Evolutionary conservation across 2,329 filamentous ascomycete genomes (phyloP).

Genomic region (Diaporthe velutina): DNA sequence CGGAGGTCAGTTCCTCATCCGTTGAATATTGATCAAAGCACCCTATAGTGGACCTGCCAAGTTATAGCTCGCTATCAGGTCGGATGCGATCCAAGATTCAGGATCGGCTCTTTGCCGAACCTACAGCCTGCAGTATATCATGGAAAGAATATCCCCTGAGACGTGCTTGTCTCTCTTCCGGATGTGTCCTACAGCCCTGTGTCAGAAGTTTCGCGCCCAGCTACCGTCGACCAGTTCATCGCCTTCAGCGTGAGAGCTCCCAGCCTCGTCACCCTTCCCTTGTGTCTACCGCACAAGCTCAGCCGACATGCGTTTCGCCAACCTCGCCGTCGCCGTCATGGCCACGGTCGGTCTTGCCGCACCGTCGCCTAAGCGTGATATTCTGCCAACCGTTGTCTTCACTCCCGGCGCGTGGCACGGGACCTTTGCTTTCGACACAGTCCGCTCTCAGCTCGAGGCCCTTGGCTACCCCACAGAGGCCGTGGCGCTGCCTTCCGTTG

Average conservation of each 20-base stretch:
- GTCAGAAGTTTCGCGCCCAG: not conserved
- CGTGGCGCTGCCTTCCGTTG: conserved; percentile 50
- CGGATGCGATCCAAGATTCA: conserved; percentile 2
- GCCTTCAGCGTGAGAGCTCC: not conserved
- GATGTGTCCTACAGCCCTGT: not conserved
- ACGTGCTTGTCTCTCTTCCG: not conserved
- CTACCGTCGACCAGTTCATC: not conserved
- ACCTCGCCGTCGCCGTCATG: conserved; percentile 20
- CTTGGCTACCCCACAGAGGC: conserved; percentile 50
- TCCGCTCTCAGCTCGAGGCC: conserved; percentile 47
- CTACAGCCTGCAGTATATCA: conserved; percentile 1
- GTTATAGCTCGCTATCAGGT: conserved; percentile 13
- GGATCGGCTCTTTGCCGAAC: conserved; percentile 7
- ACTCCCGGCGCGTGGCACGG: conserved; percentile 55
- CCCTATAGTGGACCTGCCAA: conserved; percentile 18
- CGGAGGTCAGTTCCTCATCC: conserved; percentile 27
- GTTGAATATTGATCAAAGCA: conserved; percentile 25
- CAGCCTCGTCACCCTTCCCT: not conserved
- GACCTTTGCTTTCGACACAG: conserved; percentile 47
- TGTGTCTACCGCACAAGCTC: not conserved
- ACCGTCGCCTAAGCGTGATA: conserved; percentile 8
- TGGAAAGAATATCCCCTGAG: not conserved
- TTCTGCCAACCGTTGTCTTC: conserved; percentile 49
- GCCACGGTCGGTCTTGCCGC: conserved; percentile 21
- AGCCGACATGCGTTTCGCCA: conserved; percentile 12